Conservation (phyloP, 257 asterid species). For the Phtheirospermum japonicum region DNA sequence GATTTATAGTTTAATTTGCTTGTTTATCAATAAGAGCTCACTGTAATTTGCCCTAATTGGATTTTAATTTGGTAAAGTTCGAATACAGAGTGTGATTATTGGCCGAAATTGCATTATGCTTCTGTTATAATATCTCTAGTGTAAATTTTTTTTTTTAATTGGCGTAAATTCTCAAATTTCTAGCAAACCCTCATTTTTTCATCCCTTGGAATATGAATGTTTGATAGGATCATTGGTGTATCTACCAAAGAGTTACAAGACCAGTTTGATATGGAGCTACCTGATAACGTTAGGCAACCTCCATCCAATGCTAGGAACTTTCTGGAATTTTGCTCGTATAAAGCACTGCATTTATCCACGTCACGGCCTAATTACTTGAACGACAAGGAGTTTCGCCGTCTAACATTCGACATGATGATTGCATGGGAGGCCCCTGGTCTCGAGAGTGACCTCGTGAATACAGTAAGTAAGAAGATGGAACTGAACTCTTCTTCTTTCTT, state of each 20-base stretch:
- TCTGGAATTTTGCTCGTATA: constrained; percentile 71
- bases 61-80: background rate
- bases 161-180: background rate
- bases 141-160: background rate
- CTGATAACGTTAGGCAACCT: constrained; percentile 52
- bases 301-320: constrained; percentile 65
- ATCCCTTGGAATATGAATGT: constrained; percentile 16
- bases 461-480: constrained; percentile 38
- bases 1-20: constrained; percentile 2
- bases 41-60: background rate
- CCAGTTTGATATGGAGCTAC: constrained; percentile 56
- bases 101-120: background rate
- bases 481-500: constrained; percentile 7
- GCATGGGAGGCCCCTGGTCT: constrained; percentile 86
- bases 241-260: constrained; percentile 53
- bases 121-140: background rate
- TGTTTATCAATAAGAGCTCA: background rate
- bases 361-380: constrained; percentile 57
- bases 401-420: constrained; percentile 88
- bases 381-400: constrained; percentile 63
- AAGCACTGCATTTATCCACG: constrained; percentile 51
- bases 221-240: constrained; percentile 54
- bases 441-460: constrained; percentile 40
- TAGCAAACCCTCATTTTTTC: no score
- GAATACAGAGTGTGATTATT: constrained; percentile 7